phyloP scores from a whole-genome alignment of 202 grass and related monocot species.

The Carex sylvatica region DNA sequence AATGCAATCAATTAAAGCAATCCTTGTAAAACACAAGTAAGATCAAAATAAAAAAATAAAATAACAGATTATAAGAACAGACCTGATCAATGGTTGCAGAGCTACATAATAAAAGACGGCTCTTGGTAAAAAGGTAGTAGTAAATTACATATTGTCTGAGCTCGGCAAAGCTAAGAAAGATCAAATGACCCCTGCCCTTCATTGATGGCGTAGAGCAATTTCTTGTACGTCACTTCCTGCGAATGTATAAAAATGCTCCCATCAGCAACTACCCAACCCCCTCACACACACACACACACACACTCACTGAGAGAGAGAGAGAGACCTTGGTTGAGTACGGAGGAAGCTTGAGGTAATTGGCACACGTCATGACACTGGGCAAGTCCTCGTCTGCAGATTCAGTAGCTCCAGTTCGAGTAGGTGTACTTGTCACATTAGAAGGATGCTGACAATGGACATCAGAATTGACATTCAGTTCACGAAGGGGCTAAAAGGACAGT shows the following conservation, averaged over 20 bases:
- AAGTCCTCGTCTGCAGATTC: conserved; percentile 79
- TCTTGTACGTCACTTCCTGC: conserved; percentile 81
- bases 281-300: background rate
- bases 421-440: conserved; percentile 35
- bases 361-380: conserved; percentile 95
- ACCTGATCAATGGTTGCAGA: conserved; percentile 20
- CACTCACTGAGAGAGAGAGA: conserved; percentile 13
- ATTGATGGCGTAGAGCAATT: conserved; percentile 81
- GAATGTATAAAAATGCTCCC: conserved; percentile 3
- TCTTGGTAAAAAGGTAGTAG: conserved; percentile 19
- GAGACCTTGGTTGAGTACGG: conserved; percentile 86
- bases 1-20: background rate
- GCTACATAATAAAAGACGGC: conserved; percentile 17
- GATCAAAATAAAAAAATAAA: background rate
- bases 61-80: background rate
- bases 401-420: conserved; percentile 48
- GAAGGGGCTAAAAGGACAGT: background rate
- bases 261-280: background rate
- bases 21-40: background rate
- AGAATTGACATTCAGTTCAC: background rate
- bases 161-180: conserved; percentile 54
- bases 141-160: conserved; percentile 20
- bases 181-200: conserved; percentile 96
- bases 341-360: conserved; percentile 95
- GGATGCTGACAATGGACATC: conserved; percentile 47